Conservation (phyloP, 2,329 filamentous ascomycete species). For the Drechslerella stenobrocha region DNA sequence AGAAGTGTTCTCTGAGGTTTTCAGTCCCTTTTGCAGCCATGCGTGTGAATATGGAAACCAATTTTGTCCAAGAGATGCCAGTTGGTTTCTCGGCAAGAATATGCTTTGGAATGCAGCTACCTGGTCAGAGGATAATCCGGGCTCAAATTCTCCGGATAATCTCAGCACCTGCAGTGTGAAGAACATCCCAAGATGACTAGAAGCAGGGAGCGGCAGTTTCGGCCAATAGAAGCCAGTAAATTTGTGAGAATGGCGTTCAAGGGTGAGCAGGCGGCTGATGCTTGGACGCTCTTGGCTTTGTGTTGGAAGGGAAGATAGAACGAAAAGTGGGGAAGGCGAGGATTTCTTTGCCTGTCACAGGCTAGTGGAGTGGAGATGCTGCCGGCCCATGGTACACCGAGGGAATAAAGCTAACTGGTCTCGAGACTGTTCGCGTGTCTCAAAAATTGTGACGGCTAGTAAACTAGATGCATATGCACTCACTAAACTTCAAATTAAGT, state of each 20-base stretch:
- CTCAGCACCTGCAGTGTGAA: slow-evolving; percentile 6
- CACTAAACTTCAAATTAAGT: too few relatives aligned
- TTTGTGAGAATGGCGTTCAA: slow-evolving; percentile 14
- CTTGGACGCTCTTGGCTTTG: slow-evolving; percentile 8
- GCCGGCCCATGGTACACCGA: slow-evolving; percentile 31
- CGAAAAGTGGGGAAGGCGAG: neutral
- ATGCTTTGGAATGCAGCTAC: slow-evolving; percentile 13
- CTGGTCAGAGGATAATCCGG: slow-evolving; percentile 46
- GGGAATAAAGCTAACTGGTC: slow-evolving; percentile 16
- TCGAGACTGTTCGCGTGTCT: too few relatives aligned
- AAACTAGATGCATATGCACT: too few relatives aligned
- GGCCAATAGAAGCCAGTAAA: slow-evolving; percentile 12
- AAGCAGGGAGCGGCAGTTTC: slow-evolving; percentile 5
- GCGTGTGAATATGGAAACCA: neutral
- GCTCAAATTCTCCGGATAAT: slow-evolving; percentile 44
- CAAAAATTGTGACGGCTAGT: too few relatives aligned
- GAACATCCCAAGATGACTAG: neutral
- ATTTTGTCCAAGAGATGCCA: slow-evolving; percentile 12
- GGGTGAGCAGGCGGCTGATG: slow-evolving; percentile 9
- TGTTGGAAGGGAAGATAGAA: slow-evolving; percentile 10
- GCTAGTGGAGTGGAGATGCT: slow-evolving; percentile 14
- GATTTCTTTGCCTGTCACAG: slow-evolving; percentile 25
- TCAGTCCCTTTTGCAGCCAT: slow-evolving; percentile 7
- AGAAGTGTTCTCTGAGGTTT: slow-evolving; percentile 30
- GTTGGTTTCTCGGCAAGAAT: too few relatives aligned